Base-by-base conservation (phyloP, 441 rosid genomes). In the Populus hybrid region DNA sequence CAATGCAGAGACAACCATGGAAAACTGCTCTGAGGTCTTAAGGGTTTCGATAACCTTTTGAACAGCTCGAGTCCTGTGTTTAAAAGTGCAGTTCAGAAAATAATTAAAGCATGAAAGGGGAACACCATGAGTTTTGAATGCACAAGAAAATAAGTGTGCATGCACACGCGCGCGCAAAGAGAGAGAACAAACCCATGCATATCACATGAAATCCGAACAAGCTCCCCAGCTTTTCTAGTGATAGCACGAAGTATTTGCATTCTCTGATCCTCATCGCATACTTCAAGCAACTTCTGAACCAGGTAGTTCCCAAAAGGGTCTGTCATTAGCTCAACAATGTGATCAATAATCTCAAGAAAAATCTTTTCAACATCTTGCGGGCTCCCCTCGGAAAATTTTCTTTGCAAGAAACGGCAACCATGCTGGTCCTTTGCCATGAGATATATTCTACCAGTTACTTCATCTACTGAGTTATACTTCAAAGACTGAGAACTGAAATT, bases 231-330 rank as follows among this genome's bases (percentile, higher is more conserved):
- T 46, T 87, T 88, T 80, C 87, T 83, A 36, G 97, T 83, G 70
- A 90, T 87, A 77, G 84, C 82, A 65, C 84, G 79, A 73, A 94
- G 89, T 69, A 92, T 88, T 82, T 85, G 86, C 88, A 88, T 89
- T 28, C 81, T 76, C 79, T 94, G 98, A 75, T 85, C 89, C 77
- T 87, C 98, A 32, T 80, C 81, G 79, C 98, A 94, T 38, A 92
- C 97, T 82, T 92, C 98, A 3, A 91, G 91, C 69, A 94, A 89
- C 86, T 92, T 94, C 78, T 91, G 98, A 73, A 92, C 91, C 8
- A 92, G 81, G 83, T 92, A 92, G 74, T 92, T 94, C 76, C 93
- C 98, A 81, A 94, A 90, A 18, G 95, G 95, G 80, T 94, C 95
- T 10, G 88, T 81, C 94, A 92, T 91, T 70, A 94, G 89, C 85